Evolutionary conservation across 2,329 filamentous ascomycete genomes (phyloP), one percentile per base, ranked within the genome.

Genomic region (Furcasterigmium sp.): DNA sequence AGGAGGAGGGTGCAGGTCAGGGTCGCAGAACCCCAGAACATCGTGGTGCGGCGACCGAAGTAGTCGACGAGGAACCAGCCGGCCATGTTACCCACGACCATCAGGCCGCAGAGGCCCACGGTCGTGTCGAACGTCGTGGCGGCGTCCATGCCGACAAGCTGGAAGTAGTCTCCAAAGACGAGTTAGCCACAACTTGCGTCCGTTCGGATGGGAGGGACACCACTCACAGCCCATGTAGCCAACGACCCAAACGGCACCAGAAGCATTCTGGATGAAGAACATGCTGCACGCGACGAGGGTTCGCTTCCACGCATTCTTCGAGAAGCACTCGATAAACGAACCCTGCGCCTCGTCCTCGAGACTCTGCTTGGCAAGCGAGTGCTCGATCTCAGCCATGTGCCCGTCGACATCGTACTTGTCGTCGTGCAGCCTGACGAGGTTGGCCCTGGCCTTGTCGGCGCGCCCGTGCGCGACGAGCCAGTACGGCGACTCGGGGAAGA

Each of bases 401-500:
- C 56, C 58, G 35, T 60, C 55, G 15, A 59, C 47, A 42, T 62
- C 56, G 44, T 56, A 57, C 29, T 49, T 46, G 4, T 48, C 37
- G 19, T 40, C 41, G 41, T 63, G 57, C 19, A 62, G 54, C 29
- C 53, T 56, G 11, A 47, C 45, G n/a, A 64, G 52, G 25, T 59
- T 58, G 8, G 50, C 37, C 3, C 57, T 48, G 8, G 61, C 62
- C 42, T 64, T 56, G 20, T 57, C 51, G 19, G 45, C 32, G 5
- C 52, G 47, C 6, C 52, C 55, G 30, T 60, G 56, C 2, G 57
- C 54, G 3, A 62, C 49, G 9, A 63, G 56, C 56, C 56, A 62
- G 14, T 17, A 60, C 3, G 60, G 60, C 9, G 50, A 59, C 53
- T 64, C 60, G 8, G 57, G 60, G 9, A 62, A 53, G 41, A 56